Evolutionary conservation across 495 filamentous ascomycete genomes (phyloP).

Genomic region (Podospora conica): DNA sequence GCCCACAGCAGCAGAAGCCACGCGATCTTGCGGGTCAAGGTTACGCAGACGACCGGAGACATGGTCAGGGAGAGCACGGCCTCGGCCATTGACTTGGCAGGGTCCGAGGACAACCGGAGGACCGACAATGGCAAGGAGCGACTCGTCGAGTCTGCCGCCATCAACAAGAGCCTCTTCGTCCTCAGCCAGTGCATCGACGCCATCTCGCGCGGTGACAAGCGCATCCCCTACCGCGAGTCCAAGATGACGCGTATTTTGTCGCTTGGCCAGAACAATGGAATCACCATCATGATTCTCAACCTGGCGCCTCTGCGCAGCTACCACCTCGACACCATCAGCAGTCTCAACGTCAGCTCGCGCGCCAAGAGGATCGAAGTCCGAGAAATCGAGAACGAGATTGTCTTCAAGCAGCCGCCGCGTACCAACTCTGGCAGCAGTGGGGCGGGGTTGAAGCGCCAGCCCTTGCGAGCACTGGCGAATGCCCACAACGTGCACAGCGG

Average conservation of each 20-base stretch:
- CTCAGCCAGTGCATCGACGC: constrained; percentile 95
- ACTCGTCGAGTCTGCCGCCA: constrained; percentile 91
- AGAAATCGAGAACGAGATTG: constrained; percentile 87
- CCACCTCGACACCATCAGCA: constrained; percentile 89
- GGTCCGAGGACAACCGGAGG: constrained; percentile 90
- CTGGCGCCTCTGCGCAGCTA: constrained; percentile 80
- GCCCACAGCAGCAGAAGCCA: constrained; percentile 91
- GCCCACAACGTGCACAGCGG: constrained; percentile 53
- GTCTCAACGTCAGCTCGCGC: constrained; percentile 88
- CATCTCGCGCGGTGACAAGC: constrained; percentile 59
- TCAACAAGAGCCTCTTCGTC: constrained; percentile 96
- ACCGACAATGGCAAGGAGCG: constrained; percentile 94
- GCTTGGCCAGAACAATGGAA: constrained; percentile 89
- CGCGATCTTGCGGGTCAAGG: constrained; percentile 85
- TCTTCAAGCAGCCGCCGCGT: constrained; percentile 66
- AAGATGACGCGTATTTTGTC: constrained; percentile 97
- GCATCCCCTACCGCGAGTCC: constrained; percentile 88
- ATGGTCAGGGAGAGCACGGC: constrained; percentile 71
- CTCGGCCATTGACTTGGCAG: constrained; percentile 93
- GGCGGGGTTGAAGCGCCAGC: constrained; percentile 57
- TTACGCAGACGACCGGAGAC: constrained; percentile 66
- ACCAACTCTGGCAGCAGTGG: constrained; percentile 42
- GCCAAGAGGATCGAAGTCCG: constrained; percentile 95
- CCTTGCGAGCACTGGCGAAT: constrained; percentile 65
- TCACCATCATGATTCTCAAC: constrained; percentile 96